Conservation (phyloP, 2,329 filamentous ascomycete species). For the Aspergillus flavus region DNA sequence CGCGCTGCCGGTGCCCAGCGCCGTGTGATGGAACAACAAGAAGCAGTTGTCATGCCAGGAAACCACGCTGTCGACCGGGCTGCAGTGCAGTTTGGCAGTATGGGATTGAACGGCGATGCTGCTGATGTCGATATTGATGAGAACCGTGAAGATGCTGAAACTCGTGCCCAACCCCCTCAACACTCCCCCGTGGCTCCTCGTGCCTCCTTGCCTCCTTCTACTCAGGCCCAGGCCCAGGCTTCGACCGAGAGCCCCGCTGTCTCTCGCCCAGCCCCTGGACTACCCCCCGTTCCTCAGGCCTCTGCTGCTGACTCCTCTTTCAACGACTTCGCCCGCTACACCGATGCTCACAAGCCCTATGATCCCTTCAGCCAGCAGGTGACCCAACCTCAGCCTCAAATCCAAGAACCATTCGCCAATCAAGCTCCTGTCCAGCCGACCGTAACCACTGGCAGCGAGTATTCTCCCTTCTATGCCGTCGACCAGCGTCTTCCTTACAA, state of each 20-base stretch:
- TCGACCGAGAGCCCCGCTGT: constrained; percentile 47
- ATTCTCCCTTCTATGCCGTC: constrained; percentile 81
- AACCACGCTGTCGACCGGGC: constrained; percentile 93
- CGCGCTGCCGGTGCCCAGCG: constrained; percentile 82
- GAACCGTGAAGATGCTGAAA: constrained; percentile 93
- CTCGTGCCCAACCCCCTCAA: constrained; percentile 86
- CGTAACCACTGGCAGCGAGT: constrained; percentile 67
- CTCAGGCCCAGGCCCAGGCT: constrained; percentile 38
- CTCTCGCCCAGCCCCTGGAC: constrained; percentile 63
- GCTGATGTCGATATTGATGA: constrained; percentile 74
- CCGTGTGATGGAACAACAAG: constrained; percentile 89
- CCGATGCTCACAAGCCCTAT: constrained; percentile 74
- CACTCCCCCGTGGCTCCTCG: constrained; percentile 88
- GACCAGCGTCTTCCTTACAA: constrained; percentile 77
- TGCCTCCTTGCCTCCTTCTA: constrained; percentile 76
- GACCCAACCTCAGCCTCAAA: constrained; percentile 62
- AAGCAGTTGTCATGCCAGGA: constrained; percentile 96
- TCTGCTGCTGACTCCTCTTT: constrained; percentile 51
- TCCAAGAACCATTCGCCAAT: constrained; percentile 59
- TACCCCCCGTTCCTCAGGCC: constrained; percentile 62
- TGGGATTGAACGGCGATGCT: constrained; percentile 76
- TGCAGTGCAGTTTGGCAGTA: constrained; percentile 93
- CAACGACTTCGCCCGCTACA: constrained; percentile 58
- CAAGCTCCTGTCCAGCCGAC: constrained; percentile 61
- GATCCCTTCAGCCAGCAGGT: constrained; percentile 83